Evolutionary conservation across 2,329 filamentous ascomycete species (phyloP), one percentile per base, ranked within the genome.

Genomic region (Talaromyces sp.): DNA sequence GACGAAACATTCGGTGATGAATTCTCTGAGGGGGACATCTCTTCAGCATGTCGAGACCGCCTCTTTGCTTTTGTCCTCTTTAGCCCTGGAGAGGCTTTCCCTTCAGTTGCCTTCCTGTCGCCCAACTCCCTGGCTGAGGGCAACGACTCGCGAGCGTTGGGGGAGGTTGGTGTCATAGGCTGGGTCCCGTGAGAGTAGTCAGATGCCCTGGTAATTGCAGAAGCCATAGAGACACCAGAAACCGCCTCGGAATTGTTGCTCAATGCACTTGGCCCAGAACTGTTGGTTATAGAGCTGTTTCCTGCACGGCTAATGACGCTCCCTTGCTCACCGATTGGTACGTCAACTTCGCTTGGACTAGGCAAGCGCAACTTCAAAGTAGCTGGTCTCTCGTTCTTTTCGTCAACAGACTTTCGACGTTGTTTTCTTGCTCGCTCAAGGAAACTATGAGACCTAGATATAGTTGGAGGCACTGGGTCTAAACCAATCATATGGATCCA

Each of bases 401-500:
- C 65, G 55, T 65, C 49, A 28, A 66, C 63, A 62, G 72, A 61
- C 62, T 69, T 64, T 63, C 68, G 63, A 65, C 72, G 65, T 66
- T 71, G 69, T 39, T 75, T 69, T 63, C 78, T 79, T 32, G 73
- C 73, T 54, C 73, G 74, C 57, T 74, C 74, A 66, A 81, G 73
- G 67, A 86, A 84, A 71, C 81, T 83, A 63, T 81, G 79, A 57
- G 80, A 79, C 65, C 82, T 79, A 59, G 80, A 80, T 32, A 88
- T 79, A 44, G 79, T 78, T 47, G 87, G 86, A 25, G 86, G 86
- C 36, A 87, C 77, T 30, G 88, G 88, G 36, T 80, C 79, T 32
- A 84, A 75, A n/a, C 86, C 86, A n/a, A 98, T 78, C 75, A 97
- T 91, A 44, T 90, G 84, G 42, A 97, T 80, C 95, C 95, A 99